Base-by-base conservation (phyloP, 371 early-diverging fungal genomes). In the Phascolomyces articulosus region DNA sequence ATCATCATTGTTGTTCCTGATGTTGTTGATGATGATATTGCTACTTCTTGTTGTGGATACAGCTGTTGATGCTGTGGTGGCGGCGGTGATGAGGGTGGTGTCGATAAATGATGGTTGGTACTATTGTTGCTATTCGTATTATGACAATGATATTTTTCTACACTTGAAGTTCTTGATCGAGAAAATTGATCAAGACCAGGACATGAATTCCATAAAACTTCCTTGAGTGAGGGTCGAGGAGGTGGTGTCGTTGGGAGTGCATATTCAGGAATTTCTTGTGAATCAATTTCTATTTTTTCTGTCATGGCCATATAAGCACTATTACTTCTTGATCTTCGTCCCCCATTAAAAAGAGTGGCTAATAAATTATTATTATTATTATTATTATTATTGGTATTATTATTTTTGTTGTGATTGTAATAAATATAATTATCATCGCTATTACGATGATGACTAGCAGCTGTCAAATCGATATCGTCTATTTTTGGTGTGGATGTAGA, bases 261-360 rank as follows among this genome's bases (percentile, higher is more conserved):
- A 23, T 51, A 24, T 44, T 44, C 7, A 23, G 51, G 51, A 24
- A 51, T 51, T 24, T 51, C 51, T 20, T 51, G 10, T 20, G 21
- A 11, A 24, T 51, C 51, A 24, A 51, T 51, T 51, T 51, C 51
- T 51, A 51, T n/a, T 51, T 51, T 51, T 51, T 51, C 51, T n/a
- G 51, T n/a, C 51, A 51, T 23, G 24, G 51, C 51, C 23, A 24
- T 51, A 23, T 24, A 23, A 23, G 23, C 51, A 24, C 51, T 51
- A 3, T 23, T 51, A 4, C 51, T 51, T 24, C 51, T 51, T 15
- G 51, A 20, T 51, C 51, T 11, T 1, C 51, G 21, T 24, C 51
- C 34, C 11, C 34, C 34, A 34, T 34, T 34, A 34, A 34, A 34
- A 34, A 34, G 34, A 9, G 34, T 9, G 6, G 34, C 11, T 9